phyloP scores from a whole-genome alignment of 169 alveolate species.

The Plasmodium gaboni region DNA sequence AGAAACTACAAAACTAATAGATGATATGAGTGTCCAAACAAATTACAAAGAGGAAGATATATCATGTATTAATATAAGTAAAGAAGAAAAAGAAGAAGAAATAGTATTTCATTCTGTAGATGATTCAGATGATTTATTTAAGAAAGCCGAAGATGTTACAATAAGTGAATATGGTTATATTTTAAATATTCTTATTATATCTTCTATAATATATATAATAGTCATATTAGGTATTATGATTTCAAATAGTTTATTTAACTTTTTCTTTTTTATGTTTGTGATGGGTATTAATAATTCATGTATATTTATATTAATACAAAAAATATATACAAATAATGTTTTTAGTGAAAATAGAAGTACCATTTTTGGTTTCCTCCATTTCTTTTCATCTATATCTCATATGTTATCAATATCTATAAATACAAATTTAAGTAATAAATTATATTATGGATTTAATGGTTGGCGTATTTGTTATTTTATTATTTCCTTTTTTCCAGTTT shows the following conservation, averaged over 20 bases:
- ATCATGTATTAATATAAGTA: not conserved
- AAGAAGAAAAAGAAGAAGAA: slow-evolving; percentile 14
- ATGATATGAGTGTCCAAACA: not conserved
- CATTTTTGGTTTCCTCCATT: slow-evolving; percentile 65
- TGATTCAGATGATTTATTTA: not conserved
- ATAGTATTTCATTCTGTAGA: not conserved
- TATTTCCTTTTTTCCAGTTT: slow-evolving; percentile 33
- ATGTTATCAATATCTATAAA: slow-evolving; percentile 58
- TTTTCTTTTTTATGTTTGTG: slow-evolving; percentile 53
- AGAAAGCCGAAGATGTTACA: slow-evolving; percentile 26
- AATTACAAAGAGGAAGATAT: not conserved
- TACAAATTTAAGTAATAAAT: slow-evolving; percentile 55
- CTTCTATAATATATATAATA: slow-evolving; percentile 38
- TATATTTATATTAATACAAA: slow-evolving; percentile 60
- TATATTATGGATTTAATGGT: slow-evolving; percentile 45
- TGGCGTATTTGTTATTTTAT: slow-evolving; percentile 70
- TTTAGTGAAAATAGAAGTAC: slow-evolving; percentile 67
- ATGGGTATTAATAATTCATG: slow-evolving; percentile 70
- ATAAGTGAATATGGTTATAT: slow-evolving; percentile 38
- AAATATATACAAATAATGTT: slow-evolving; percentile 60
- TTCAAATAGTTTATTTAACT: slow-evolving; percentile 22
- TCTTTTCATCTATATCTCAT: slow-evolving; percentile 61
- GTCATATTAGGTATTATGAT: slow-evolving; percentile 52
- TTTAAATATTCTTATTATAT: slow-evolving; percentile 13
- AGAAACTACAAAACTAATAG: slow-evolving; percentile 2